These are phyloP conservation scores for Blumeriella jaapii DNA, from an alignment of 2,329 filamentous ascomycete genomes.

Conservation along the genomic window DNA sequence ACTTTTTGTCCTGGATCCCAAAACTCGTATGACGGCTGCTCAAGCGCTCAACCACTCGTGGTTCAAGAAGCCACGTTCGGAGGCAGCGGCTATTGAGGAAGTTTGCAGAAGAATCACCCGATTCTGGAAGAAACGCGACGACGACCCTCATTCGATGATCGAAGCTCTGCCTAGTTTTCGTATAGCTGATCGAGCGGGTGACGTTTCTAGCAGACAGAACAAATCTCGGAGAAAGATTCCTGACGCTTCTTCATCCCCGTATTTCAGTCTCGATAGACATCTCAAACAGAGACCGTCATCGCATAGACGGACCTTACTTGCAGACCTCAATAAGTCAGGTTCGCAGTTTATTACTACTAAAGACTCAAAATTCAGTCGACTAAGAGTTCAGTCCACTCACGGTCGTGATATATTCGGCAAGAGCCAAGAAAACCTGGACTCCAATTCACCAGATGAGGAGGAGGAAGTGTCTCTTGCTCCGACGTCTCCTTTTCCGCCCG, in stretches of 20 bases:
- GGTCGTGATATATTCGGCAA: constrained; percentile 16
- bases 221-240: constrained; percentile 15
- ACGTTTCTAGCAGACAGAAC: not conserved
- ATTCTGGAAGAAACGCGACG: constrained; percentile 21
- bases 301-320: constrained; percentile 15
- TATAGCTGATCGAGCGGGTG: not conserved
- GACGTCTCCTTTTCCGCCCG: not conserved
- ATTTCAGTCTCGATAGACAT: constrained; percentile 23
- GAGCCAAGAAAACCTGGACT: not conserved
- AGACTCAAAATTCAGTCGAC: not conserved
- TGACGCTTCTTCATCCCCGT: constrained; percentile 20
- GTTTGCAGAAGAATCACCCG: constrained; percentile 17
- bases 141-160: constrained; percentile 14
- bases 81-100: constrained; percentile 19
- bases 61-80: constrained; percentile 24
- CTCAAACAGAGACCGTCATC: constrained; percentile 11
- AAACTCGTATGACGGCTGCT: constrained; percentile 26
- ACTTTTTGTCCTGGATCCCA: constrained; percentile 28
- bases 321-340: constrained; percentile 16
- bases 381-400: constrained; percentile 5
- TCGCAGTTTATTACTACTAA: constrained; percentile 11
- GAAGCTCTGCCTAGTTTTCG: constrained; percentile 15
- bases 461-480: constrained; percentile 5
- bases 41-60: constrained; percentile 29
- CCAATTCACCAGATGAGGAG: not conserved